Evolutionary conservation across 805 yeast species (phyloP), one percentile per base, ranked within the genome.

Genomic region (Candida jianshihensis): DNA sequence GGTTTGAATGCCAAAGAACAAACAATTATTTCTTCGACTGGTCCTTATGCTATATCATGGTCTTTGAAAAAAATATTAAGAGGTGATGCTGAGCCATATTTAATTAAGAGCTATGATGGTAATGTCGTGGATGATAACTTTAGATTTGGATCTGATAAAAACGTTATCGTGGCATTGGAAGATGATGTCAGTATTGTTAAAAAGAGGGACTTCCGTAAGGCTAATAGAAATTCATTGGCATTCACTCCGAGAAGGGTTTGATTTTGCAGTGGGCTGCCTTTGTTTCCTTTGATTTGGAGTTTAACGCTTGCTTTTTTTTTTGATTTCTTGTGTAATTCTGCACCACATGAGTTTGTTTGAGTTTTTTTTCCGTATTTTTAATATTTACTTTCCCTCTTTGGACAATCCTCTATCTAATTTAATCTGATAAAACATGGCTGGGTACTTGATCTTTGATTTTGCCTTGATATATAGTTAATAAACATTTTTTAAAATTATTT

Each of bases 21-120:
- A 15, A 68, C 80, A 2, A 82, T 88, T 34, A 77, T 86, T 18
- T 71, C 95, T 1, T 77, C 90, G 4, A 67, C 81, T 2, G 96
- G 96, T 3, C 90, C 89, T 15, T 88, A 76, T 57, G 81, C 87
- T 18, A 71, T 88, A 17, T 70, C 83, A 1, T 88, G 96, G 96
- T 77, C 81, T 11, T 57, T 88, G 53, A 69, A 64, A 45, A 74
- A 78, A 42, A 66, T 82, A 12, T 53, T 80, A 30, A 61, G 63
- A 30, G 75, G 77, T 37, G 74, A 71, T 38, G 59, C 59, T 30
- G 69, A 65, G 19, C 71, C 82, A 6, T 85, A 84, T 54, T 60
- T 68, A 34, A 78, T 89, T 53, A 78, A 74, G 56, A 67, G 75
- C 38, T 81, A 81, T 54, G 60, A 66, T 17, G 71, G 72, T 30